A percentile compares a stretch with the other conserved stretches of the same genome.
Conservation (phyloP, 148 eudicot species). For the Camellia japonica region DNA sequence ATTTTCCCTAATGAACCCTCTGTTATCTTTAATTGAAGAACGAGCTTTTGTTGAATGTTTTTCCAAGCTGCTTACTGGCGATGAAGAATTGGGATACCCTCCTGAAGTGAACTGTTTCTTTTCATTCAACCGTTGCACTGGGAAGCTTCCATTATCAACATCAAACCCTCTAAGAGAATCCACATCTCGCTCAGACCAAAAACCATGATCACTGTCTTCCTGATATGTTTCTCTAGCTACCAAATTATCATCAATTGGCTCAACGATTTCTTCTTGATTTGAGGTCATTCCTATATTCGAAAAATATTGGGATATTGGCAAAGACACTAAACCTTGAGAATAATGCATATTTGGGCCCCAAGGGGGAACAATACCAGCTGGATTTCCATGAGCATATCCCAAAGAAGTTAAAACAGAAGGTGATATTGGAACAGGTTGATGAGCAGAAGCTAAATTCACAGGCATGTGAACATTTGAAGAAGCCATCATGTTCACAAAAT, state of each 20-base stretch:
- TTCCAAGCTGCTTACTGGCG: conserved; percentile 10
- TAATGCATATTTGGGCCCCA: conserved; percentile 28
- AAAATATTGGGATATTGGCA: conserved; percentile 28
- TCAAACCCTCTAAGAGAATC: conserved; percentile 21
- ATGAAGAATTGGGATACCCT: conserved; percentile 3
- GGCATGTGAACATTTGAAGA: conserved; percentile 38
- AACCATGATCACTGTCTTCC: conserved; percentile 29
- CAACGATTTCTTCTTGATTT: conserved; percentile 25
- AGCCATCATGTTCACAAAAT: conserved; percentile 31
- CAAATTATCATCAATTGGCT: conserved; percentile 17
- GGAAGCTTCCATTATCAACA: conserved; percentile 16
- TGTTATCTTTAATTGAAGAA: neutral
- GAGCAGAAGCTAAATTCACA: conserved; percentile 33
- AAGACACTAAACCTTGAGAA: conserved; percentile 29
- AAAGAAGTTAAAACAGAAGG: conserved; percentile 31
- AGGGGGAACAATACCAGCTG: conserved; percentile 30
- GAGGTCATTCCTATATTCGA: conserved; percentile 21
- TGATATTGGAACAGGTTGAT: conserved; percentile 35
- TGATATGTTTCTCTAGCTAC: conserved; percentile 19
- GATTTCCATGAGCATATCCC: conserved; percentile 25
- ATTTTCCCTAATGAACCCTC: conserved; percentile 15
- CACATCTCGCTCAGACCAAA: conserved; percentile 31
- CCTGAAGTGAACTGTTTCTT: conserved; percentile 11
- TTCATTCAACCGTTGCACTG: conserved; percentile 6
- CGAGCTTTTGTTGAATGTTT: conserved; percentile 8